Conservation (phyloP, 441 rosid species). For the Populus hybrid region DNA sequence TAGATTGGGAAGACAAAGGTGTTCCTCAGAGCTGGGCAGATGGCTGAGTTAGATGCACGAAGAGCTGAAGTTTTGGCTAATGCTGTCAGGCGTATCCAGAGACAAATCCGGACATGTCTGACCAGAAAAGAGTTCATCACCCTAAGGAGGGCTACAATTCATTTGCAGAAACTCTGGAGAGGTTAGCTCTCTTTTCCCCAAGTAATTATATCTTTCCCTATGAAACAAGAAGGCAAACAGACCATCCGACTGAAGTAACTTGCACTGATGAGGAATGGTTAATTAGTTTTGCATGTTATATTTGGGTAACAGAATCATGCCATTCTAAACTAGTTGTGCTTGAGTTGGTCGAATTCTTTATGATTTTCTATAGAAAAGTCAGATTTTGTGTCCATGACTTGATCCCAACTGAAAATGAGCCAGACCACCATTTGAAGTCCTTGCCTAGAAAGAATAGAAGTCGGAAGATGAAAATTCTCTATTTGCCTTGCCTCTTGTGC, state of each 20-base stretch:
- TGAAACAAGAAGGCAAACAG: neutral
- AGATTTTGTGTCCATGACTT: neutral
- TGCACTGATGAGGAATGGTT: neutral
- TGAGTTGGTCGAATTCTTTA: neutral
- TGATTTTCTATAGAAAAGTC: neutral
- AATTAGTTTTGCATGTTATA: neutral
- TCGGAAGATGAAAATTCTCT: neutral
- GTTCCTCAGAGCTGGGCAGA: slow-evolving; percentile 94
- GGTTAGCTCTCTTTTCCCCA: slow-evolving; percentile 38
- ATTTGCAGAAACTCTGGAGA: slow-evolving; percentile 75
- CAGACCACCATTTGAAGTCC: neutral
- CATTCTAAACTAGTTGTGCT: too few species aligned
- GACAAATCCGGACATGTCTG: slow-evolving; percentile 76
- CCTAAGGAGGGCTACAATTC: slow-evolving; percentile 53
- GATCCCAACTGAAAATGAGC: neutral
- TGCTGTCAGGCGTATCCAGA: slow-evolving; percentile 84
- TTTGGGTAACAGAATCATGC: neutral
- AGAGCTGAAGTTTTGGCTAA: slow-evolving; percentile 86
- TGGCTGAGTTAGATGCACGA: slow-evolving; percentile 91
- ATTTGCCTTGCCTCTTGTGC: slow-evolving; percentile 10
- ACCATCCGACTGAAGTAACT: neutral
- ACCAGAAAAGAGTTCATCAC: slow-evolving; percentile 59
- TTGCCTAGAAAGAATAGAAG: neutral
- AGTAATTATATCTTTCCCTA: slow-evolving; percentile 15
- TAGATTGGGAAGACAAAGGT: slow-evolving; percentile 94